These are phyloP conservation scores for Williopsis jadinii DNA, from an alignment of 1,139 yeast species.

Conservation along the genomic window DNA sequence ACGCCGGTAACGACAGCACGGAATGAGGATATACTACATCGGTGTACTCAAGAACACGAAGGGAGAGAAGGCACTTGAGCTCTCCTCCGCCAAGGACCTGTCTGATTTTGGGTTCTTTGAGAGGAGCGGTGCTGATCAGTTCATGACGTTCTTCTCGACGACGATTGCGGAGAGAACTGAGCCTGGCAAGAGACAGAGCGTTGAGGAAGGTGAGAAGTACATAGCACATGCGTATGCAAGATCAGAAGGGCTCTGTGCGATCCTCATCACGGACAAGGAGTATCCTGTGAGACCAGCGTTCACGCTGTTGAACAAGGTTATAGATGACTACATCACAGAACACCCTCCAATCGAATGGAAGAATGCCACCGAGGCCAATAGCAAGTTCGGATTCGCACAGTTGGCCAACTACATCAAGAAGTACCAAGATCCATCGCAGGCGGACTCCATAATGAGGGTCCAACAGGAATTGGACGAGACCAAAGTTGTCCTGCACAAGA, in stretches of 20 bases:
- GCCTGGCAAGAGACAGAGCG: conserved; percentile 88
- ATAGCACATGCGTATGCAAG: conserved; percentile 90
- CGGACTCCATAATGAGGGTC: conserved; percentile 93
- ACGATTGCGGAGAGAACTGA: conserved; percentile 86
- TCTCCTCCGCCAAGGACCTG: conserved; percentile 76
- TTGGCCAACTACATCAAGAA: conserved; percentile 67
- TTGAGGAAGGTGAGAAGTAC: conserved; percentile 68
- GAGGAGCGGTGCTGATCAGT: conserved; percentile 69
- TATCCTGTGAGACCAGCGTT: conserved; percentile 98
- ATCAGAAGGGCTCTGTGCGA: conserved; percentile 90
- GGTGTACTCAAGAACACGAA: conserved; percentile 65
- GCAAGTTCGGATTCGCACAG: conserved; percentile 48
- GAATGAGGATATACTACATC: conserved; percentile 80
- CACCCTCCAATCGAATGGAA: conserved; percentile 76
- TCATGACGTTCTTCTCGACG: conserved; percentile 89
- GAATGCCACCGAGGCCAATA: conserved; percentile 40
- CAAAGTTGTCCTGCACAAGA: conserved; percentile 90
- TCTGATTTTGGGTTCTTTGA: conserved; percentile 85
- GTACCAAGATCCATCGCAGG: conserved; percentile 96
- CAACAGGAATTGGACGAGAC: conserved; percentile 98
- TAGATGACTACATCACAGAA: conserved; percentile 83
- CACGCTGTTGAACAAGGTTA: conserved; percentile 79
- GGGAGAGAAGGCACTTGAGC: conserved; percentile 62
- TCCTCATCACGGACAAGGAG: conserved; percentile 86
- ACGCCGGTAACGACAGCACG: neutral